A percentile compares a stretch with the other conserved stretches of the same genome.
Conservation (phyloP, 176 grass and related monocot genomes). For the Oryza glumipatula region DNA sequence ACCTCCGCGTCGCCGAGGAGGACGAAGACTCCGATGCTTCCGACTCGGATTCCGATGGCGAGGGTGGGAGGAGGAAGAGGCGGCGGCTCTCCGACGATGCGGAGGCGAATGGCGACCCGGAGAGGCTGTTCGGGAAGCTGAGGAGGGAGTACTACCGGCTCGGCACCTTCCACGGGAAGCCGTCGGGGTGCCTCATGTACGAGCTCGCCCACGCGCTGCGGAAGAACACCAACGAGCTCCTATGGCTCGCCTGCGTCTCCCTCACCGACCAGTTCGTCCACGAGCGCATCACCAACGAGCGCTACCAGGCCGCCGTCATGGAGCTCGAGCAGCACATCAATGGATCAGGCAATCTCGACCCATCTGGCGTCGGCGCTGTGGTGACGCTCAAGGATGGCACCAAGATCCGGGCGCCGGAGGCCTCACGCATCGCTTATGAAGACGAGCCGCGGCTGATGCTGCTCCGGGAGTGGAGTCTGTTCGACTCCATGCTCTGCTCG, state of each 20-base stretch:
- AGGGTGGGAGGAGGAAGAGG: slow-evolving; percentile 54
- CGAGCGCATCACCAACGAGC: slow-evolving; percentile 88
- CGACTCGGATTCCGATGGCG: slow-evolving; percentile 49
- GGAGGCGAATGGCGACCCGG: slow-evolving; percentile 54
- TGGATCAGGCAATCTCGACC: slow-evolving; percentile 66
- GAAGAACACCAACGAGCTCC: slow-evolving; percentile 84
- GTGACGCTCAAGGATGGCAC: slow-evolving; percentile 90
- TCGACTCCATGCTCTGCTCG: slow-evolving; percentile 93
- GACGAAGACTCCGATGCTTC: slow-evolving; percentile 42
- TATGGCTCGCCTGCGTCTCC: slow-evolving; percentile 87
- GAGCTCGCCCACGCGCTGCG: slow-evolving; percentile 76
- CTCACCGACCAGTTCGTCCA: slow-evolving; percentile 94
- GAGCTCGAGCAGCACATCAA: slow-evolving; percentile 95
- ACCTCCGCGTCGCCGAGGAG: slow-evolving; percentile 1
- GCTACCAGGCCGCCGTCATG: slow-evolving; percentile 82
- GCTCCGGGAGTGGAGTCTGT: slow-evolving; percentile 79
- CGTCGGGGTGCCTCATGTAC: slow-evolving; percentile 86
- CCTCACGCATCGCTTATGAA: slow-evolving; percentile 82
- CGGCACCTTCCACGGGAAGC: slow-evolving; percentile 84
- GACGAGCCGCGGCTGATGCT: slow-evolving; percentile 89
- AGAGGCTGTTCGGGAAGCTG: slow-evolving; percentile 65
- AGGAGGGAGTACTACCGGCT: slow-evolving; percentile 81
- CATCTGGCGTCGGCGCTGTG: slow-evolving; percentile 37
- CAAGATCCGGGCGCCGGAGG: slow-evolving; percentile 73
- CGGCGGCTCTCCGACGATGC: slow-evolving; percentile 35